Evolutionary conservation across 306 rosid species (phyloP).

Genomic region (Vigna nakashimae): DNA sequence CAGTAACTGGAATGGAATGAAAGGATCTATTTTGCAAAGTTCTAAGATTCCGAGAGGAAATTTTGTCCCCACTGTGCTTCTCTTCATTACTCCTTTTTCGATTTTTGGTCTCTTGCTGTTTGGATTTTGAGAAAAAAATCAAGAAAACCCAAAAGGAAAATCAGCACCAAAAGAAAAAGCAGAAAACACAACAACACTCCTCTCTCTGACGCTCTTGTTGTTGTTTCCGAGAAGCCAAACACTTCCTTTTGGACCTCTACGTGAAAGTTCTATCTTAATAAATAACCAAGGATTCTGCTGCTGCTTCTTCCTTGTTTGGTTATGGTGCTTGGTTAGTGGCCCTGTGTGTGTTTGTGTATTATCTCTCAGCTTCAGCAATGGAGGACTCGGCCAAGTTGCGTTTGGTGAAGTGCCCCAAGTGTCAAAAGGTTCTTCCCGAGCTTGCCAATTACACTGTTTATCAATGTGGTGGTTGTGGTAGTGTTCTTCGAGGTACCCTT

Average conservation of each 20-base stretch:
- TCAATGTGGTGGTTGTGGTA: constrained; percentile 93
- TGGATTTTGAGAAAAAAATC: constrained; percentile 54
- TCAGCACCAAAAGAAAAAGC: constrained; percentile 37
- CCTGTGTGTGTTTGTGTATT: constrained; percentile 16
- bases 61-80: constrained; percentile 51
- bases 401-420: constrained; percentile 90
- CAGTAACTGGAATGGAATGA: constrained; percentile 43
- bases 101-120: constrained; percentile 37
- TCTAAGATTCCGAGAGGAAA: constrained; percentile 45
- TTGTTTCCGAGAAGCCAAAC: constrained; percentile 40
- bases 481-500: constrained; percentile 84
- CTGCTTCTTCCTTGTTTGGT: constrained; percentile 30
- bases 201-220: constrained; percentile 33
- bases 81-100: not conserved
- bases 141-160: constrained; percentile 7
- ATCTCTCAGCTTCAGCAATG: constrained; percentile 52
- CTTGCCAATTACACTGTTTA: constrained; percentile 84
- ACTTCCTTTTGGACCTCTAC: constrained; percentile 45
- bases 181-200: not conserved
- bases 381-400: constrained; percentile 69
- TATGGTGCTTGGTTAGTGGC: constrained; percentile 42
- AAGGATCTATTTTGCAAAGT: constrained; percentile 35
- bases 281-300: constrained; percentile 4
- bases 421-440: constrained; percentile 95
- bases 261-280: constrained; percentile 31